These are phyloP conservation scores for Serendipita sp. DNA, from an alignment of 768 basidiomycete genomes.

Conservation along the genomic window DNA sequence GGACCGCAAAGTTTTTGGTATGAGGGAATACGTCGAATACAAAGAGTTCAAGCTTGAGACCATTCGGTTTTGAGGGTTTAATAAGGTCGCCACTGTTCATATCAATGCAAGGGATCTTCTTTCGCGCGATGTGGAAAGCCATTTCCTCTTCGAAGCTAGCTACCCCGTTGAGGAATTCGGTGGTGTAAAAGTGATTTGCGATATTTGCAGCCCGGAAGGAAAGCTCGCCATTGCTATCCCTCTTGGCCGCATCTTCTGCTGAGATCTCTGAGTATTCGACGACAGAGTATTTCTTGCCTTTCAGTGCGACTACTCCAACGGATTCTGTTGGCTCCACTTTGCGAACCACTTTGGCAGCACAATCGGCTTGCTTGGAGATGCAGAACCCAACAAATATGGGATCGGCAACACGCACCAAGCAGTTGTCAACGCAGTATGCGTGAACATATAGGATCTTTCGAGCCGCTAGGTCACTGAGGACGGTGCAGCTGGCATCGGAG, in stretches of 20 bases:
- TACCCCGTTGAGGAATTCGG: constrained; percentile 59
- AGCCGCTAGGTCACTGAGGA: constrained; percentile 63
- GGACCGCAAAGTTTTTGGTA: constrained; percentile 62
- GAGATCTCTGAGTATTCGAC: constrained; percentile 97
- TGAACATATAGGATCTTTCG: constrained; percentile 80
- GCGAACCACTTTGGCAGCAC: constrained; percentile 91
- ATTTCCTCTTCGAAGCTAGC: constrained; percentile 73
- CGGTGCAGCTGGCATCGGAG: constrained; percentile 42
- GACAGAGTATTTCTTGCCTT: constrained; percentile 72
- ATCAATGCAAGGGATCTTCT: constrained; percentile 84
- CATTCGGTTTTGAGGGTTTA: constrained; percentile 84
- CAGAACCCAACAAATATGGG: constrained; percentile 94
- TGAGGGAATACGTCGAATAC: constrained; percentile 98
- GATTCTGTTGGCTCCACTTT: constrained; percentile 75
- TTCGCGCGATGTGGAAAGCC: constrained; percentile 93
- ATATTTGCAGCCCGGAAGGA: constrained; percentile 92
- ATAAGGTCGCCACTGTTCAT: constrained; percentile 45
- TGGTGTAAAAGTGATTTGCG: constrained; percentile 95
- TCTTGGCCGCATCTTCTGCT: constrained; percentile 66
- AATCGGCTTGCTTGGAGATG: constrained; percentile 74
- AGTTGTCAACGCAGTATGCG: constrained; percentile 97
- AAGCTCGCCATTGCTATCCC: constrained; percentile 53
- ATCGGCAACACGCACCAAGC: constrained; percentile 91
- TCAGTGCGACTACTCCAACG: constrained; percentile 83
- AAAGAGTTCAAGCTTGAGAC: constrained; percentile 98